Conservation (phyloP, 345 rosid species). For the Abelmoschus esculentus region DNA sequence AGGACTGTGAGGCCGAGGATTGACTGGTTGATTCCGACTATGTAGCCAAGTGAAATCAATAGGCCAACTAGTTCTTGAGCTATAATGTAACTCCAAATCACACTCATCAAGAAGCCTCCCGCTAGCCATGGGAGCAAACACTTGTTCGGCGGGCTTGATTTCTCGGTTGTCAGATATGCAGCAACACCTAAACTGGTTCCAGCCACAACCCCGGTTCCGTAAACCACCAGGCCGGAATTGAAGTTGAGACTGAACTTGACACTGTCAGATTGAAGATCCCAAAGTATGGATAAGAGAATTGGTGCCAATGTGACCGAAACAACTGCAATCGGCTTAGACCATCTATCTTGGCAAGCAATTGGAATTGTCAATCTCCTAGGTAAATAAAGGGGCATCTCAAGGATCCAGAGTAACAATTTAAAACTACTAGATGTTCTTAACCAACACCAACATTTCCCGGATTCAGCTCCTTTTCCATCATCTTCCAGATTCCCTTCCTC, state of each 20-base stretch:
- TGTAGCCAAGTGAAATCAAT: constrained; percentile 56
- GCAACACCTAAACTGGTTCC: constrained; percentile 54
- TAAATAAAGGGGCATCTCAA: constrained; percentile 60
- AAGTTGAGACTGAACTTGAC: neutral
- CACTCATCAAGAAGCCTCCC: constrained; percentile 84
- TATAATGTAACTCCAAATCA: constrained; percentile 71
- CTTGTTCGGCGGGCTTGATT: constrained; percentile 50
- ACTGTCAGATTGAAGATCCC: constrained; percentile 28
- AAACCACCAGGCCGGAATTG: constrained; percentile 22
- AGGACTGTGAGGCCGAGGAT: constrained; percentile 79
- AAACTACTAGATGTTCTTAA: constrained; percentile 22
- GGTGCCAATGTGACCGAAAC: constrained; percentile 66
- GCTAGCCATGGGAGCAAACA: constrained; percentile 67
- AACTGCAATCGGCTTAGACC: constrained; percentile 72
- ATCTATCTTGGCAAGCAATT: constrained; percentile 42
- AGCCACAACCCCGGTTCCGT: constrained; percentile 35
- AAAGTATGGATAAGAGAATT: constrained; percentile 45
- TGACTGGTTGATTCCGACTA: constrained; percentile 56
- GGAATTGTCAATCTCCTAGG: constrained; percentile 90
- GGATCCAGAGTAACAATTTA: constrained; percentile 19
- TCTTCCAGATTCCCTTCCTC: constrained; percentile 26
- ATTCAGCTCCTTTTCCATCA: constrained; percentile 6
- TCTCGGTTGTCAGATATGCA: constrained; percentile 42
- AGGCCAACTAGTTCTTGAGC: constrained; percentile 81
- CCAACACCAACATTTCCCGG: constrained; percentile 20